Percentiles rank a stretch among this genome's conserved stretches.
phyloP scores from a whole-genome alignment of 805 yeast genomes.

The Kodamaea jinghongensis region DNA sequence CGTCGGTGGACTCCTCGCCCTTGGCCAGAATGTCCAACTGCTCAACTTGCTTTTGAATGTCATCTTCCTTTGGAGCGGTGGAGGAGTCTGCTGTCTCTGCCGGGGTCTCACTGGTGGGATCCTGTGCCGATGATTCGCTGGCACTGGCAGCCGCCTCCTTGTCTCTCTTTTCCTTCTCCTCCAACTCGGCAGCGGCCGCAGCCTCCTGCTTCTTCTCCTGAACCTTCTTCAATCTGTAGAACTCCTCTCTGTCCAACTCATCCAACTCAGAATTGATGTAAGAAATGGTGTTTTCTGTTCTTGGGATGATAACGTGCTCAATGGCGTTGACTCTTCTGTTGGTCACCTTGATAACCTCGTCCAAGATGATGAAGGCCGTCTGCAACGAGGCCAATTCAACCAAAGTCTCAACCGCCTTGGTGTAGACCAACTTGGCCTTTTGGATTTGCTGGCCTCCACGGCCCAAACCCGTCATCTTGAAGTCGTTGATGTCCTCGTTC shows the following conservation, averaged over 20 bases:
- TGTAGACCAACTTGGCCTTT: constrained; percentile 87
- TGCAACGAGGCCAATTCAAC: constrained; percentile 95
- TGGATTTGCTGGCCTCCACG: constrained; percentile 98
- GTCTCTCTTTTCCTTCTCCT: constrained; percentile 26
- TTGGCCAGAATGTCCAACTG: constrained; percentile 20
- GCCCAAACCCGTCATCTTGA: constrained; percentile 94
- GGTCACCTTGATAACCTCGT: constrained; percentile 96
- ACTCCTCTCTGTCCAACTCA: constrained; percentile 97
- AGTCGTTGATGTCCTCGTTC: constrained; percentile 85
- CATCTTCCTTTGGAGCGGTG: too few species aligned
- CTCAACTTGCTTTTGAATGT: constrained; percentile 21
- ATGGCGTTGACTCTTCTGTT: constrained; percentile 98
- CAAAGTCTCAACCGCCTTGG: constrained; percentile 94
- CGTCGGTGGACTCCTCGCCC: constrained; percentile 20
- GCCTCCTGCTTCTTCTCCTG: constrained; percentile 91
- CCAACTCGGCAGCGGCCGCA: constrained; percentile 61
- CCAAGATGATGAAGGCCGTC: constrained; percentile 93
- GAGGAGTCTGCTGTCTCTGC: constrained; percentile 23
- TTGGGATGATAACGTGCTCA: constrained; percentile 96
- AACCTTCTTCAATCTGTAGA: constrained; percentile 92
- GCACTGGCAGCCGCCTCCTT: constrained; percentile 19
- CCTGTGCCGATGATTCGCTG: too few species aligned
- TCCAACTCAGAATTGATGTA: constrained; percentile 94
- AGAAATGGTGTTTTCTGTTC: constrained; percentile 92
- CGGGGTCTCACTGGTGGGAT: too few species aligned